A percentile compares a stretch with the other conserved stretches of the same genome.
Evolutionary conservation across 2,329 filamentous ascomycete species (phyloP).

Genomic region (Apiospora saccharicola): DNA sequence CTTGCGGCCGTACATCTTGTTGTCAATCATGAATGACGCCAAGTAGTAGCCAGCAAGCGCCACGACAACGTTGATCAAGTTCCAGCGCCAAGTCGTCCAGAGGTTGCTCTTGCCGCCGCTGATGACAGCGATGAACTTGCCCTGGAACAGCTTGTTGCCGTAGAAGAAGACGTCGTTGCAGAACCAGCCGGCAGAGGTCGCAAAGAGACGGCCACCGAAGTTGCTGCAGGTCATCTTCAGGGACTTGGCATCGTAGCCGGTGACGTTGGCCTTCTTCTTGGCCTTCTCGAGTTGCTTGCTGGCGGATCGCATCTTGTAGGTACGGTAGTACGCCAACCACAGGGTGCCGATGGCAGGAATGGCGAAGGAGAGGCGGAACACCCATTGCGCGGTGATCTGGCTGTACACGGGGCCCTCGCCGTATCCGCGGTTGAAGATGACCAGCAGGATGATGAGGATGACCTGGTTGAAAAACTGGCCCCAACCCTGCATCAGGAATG

Average conservation of each 20-base stretch:
- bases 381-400: constrained; percentile 80
- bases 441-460: constrained; percentile 82
- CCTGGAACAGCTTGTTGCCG: constrained; percentile 97
- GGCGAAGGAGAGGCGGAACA: constrained; percentile 91
- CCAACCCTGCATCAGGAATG: constrained; percentile 99
- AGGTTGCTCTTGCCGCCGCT: constrained; percentile 73
- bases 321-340: constrained; percentile 96
- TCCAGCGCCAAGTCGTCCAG: constrained; percentile 91
- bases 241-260: constrained; percentile 90
- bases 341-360: constrained; percentile 89
- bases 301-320: constrained; percentile 90
- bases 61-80: constrained; percentile 88
- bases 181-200: constrained; percentile 91
- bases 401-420: constrained; percentile 78
- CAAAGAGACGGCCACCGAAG: constrained; percentile 86
- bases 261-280: constrained; percentile 87
- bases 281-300: constrained; percentile 81
- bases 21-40: constrained; percentile 88
- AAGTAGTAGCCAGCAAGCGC: constrained; percentile 89
- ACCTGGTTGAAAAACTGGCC: constrained; percentile 95
- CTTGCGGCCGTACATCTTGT: constrained; percentile 96
- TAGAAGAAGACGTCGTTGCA: constrained; percentile 99
- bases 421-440: constrained; percentile 85
- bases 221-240: constrained; percentile 79
- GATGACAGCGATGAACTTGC: constrained; percentile 86